Evolutionary conservation across 1,284 basidiomycete species (phyloP).

Genomic region (Trichosporon asahii): DNA sequence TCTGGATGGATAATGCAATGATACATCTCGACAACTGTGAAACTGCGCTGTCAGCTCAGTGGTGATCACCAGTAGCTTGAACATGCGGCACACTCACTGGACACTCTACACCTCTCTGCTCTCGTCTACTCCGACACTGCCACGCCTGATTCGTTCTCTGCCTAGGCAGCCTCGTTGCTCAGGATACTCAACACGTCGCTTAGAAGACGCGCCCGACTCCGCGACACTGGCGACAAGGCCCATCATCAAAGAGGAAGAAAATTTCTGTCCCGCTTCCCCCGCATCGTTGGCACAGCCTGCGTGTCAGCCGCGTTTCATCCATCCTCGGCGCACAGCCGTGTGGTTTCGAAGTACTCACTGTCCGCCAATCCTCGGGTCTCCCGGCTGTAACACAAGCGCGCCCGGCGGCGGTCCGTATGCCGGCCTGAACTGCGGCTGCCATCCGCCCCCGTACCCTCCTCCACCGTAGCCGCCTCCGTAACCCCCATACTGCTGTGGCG

Average conservation of each 20-base stretch:
- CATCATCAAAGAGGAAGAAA: slow-evolving; percentile 46
- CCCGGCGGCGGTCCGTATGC: slow-evolving; percentile 29
- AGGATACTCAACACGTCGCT: not conserved
- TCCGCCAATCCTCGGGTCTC: slow-evolving; percentile 49
- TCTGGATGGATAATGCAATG: too few species aligned
- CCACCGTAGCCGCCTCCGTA: not conserved
- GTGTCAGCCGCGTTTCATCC: not conserved
- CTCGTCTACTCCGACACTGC: too few species aligned
- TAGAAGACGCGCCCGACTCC: slow-evolving; percentile 43
- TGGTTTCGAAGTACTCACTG: slow-evolving; percentile 34
- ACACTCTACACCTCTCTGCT: too few species aligned
- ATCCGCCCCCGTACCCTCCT: not conserved
- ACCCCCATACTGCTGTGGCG: slow-evolving; percentile 7
- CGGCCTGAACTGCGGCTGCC: not conserved
- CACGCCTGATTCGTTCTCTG: too few species aligned
- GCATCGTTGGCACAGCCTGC: slow-evolving; percentile 39
- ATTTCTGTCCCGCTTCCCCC: slow-evolving; percentile 39
- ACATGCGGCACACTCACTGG: too few species aligned
- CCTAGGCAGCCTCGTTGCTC: too few species aligned
- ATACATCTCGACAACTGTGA: too few species aligned
- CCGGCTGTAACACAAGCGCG: slow-evolving; percentile 40
- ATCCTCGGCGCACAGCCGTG: not conserved
- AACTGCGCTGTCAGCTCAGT: too few species aligned
- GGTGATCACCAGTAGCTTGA: too few species aligned
- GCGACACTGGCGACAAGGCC: slow-evolving; percentile 36